Evolutionary conservation across 169 alveolate genomes (phyloP).

Genomic region (Sarcocystis neurona): DNA sequence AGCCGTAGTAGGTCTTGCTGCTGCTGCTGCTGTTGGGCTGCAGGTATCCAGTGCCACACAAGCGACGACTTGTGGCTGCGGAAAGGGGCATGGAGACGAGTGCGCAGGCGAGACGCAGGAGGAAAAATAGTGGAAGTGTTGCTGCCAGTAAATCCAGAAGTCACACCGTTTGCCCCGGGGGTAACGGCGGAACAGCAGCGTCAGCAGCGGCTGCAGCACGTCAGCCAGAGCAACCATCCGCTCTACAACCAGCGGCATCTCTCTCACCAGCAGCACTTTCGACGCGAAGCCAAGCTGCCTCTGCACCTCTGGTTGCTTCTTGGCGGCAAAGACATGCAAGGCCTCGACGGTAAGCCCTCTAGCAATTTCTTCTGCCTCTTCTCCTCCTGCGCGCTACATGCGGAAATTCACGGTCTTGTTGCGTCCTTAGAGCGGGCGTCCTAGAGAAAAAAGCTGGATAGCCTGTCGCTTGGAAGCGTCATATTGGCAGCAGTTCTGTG

Average conservation of each 20-base stretch:
- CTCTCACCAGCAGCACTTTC: neutral
- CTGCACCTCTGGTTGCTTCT: conserved; percentile 61
- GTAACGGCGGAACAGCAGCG: neutral
- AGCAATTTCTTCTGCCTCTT: neutral
- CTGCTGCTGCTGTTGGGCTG: neutral
- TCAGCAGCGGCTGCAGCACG: conserved; percentile 20
- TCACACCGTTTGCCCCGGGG: conserved; percentile 44
- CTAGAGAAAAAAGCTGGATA: neutral
- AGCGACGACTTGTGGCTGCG: conserved; percentile 62
- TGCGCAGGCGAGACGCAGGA: neutral
- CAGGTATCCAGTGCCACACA: conserved; percentile 65
- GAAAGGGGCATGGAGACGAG: conserved; percentile 57
- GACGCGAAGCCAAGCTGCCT: conserved; percentile 20
- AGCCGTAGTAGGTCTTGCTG: too few relatives aligned
- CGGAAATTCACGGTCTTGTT: neutral
- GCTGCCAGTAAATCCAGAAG: conserved; percentile 48
- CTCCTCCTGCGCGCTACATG: neutral
- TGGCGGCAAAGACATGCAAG: conserved; percentile 64
- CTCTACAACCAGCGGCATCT: neutral
- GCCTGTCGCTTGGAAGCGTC: neutral
- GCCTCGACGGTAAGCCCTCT: conserved; percentile 54
- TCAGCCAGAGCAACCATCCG: neutral
- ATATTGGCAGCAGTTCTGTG: neutral
- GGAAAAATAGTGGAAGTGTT: conserved; percentile 31
- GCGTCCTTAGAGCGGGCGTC: neutral